Evolutionary conservation across 805 yeast species (phyloP), one percentile per base, ranked within the genome.

Genomic region (Metschnikowia koreensis): DNA sequence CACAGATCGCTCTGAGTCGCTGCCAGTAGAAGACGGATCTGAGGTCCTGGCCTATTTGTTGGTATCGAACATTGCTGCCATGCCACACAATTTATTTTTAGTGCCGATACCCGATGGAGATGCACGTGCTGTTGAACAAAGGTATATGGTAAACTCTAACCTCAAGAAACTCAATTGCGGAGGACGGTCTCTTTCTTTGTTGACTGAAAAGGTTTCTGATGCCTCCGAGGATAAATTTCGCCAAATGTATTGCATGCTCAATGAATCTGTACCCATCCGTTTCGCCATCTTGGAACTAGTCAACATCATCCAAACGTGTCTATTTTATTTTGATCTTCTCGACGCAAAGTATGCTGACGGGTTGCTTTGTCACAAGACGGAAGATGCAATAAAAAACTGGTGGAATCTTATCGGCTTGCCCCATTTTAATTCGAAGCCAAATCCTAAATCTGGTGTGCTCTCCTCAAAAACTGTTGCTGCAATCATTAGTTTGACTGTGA

Each of bases 151-250:
- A 9, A 92, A 91, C 64, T 84, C 88, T 49, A 84, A 91, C 67
- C 71, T 94, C 60, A 81, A 87, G 57, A 81, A 89, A 59, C 66
- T 91, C 47, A 83, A 84, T 22, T 93, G 98, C 67, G 87, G 90
- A 48, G 96, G 97, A 9, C 75, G 99, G 53, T 83, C 96, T 0
- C 86, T 91, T 0, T 75, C 91, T 43, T 69, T 90, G 34, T 74
- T 88, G 11, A 76, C 84, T n/a, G 68, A 68, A 12, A 75, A 75
- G 31, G 89, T 96, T 0, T 73, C 96, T 0, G 89, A 83, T 59
- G 87, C 97, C 0, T 81, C 85, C 7, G 87, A 83, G 56, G 92
- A 88, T 59, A 93, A 91, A 63, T 92, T 93, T 64, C 71, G 87
- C 34, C 87, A 87, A 54, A 74, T 87, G 61, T 93, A 83, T 70